Evolutionary conservation across 257 asterid species (phyloP), one percentile per base, ranked within the genome.

Genomic region (Sherardia arvensis): DNA sequence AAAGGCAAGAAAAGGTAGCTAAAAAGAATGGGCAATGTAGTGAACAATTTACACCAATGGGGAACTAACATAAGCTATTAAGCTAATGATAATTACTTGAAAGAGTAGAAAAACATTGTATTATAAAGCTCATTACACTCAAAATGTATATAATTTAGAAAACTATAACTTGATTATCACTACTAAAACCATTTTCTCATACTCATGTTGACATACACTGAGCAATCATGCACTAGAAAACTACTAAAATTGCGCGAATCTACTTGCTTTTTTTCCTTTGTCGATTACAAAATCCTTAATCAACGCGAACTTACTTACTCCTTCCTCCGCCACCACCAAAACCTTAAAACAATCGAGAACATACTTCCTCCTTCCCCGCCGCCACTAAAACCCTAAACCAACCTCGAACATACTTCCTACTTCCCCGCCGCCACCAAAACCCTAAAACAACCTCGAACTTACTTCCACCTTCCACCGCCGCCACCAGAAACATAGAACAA

Each of bases 31-130:
- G 56, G 26, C 26, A n/a, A 49, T 11, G 20, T 49, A 14, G 58
- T 53, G 58, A 20, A 6, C 26, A 27, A n/a, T 40, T 64, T 55
- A 0, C 48, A 9, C 34, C 29, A 8, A 45, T 29, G 11, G 59
- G 64, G 48, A 40, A 36, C 59, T 66, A 25, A 67, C 30, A 33
- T 28, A 17, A 58, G 60, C 29, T 43, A 23, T 40, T 40, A 40
- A 40, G 56, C 12, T 48, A 36, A 14, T 36, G 11, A 8, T 10
- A 30, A 59, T 32, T 29, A n/a, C 5, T 27, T 43, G n/a, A 14
- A 22, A 61, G 43, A 36, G 28, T 18, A 7, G 4, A 9, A 62
- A 47, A 36, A 48, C 14, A 28, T 21, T 64, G 10, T 48, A 17
- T 34, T 48, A 68, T 59, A 17, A 60, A 60, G 20, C 9, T 22